phyloP scores from a whole-genome alignment of 208 protist species.

The Acanthamoeba rhysodes region DNA sequence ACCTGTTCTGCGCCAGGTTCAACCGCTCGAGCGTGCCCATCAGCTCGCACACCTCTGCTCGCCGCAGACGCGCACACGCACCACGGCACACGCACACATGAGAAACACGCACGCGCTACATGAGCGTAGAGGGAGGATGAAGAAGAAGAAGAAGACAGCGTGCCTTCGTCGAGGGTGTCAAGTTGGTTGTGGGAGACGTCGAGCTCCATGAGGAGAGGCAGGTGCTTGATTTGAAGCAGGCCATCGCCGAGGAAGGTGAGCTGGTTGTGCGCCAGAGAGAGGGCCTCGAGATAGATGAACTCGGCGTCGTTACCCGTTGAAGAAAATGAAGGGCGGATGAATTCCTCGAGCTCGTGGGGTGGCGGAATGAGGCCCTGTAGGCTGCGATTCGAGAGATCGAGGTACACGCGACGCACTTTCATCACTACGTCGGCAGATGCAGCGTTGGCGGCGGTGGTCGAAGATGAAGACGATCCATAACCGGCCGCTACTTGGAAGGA shows the following conservation, averaged over 20 bases:
- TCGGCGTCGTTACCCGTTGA: background rate
- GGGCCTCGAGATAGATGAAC: conserved; percentile 58
- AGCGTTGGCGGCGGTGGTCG: background rate
- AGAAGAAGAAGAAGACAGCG: background rate
- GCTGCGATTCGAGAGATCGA: conserved; percentile 1
- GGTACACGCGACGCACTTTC: conserved; percentile 43
- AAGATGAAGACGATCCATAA: background rate
- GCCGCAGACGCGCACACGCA: background rate
- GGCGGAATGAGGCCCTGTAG: background rate
- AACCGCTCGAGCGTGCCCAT: conserved; percentile 71
- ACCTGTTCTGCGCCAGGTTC: conserved; percentile 37
- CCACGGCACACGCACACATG: background rate
- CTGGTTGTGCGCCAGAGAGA: conserved; percentile 59
- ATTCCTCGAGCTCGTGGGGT: conserved; percentile 55
- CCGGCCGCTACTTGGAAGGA: conserved; percentile 3
- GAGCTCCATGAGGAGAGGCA: conserved; percentile 68
- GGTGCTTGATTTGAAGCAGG: conserved; percentile 57
- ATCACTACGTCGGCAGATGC: background rate
- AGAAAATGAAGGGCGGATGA: background rate
- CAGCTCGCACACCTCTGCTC: conserved; percentile 52
- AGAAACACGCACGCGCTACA: background rate
- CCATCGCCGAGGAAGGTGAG: conserved; percentile 9
- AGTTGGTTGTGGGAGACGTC: conserved; percentile 58
- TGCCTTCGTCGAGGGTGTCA: conserved; percentile 26
- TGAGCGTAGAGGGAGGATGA: background rate